These are phyloP conservation scores for Wallacemonas collosoma DNA, from an alignment of 208 protist genomes.

Conservation along the genomic window DNA sequence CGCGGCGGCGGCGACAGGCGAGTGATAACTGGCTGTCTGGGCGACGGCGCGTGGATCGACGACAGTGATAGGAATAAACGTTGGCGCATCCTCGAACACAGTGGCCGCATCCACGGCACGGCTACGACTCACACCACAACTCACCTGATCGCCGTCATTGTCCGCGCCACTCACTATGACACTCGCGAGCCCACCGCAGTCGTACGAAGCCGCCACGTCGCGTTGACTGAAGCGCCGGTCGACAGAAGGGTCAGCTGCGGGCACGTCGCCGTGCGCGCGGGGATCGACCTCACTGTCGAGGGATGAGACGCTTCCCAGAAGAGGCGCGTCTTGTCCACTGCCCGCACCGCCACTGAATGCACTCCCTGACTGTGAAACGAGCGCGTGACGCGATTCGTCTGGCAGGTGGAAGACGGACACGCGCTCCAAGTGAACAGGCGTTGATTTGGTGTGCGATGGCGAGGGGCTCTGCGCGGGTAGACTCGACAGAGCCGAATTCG, in stretches of 20 bases:
- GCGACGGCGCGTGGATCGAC: conserved; percentile 7
- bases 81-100: not conserved
- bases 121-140: not conserved
- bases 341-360: not conserved
- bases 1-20: not conserved
- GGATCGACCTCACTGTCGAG: conserved; percentile 1
- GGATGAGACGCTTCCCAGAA: conserved; percentile 7
- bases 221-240: conserved; percentile 8
- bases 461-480: not conserved
- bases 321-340: not conserved
- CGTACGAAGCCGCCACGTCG: conserved; percentile 10
- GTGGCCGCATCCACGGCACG: not conserved
- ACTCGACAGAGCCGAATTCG: not conserved
- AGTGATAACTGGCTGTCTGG: conserved; percentile 31
- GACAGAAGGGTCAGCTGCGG: not conserved
- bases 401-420: conserved; percentile 15
- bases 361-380: conserved; percentile 26
- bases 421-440: conserved; percentile 14
- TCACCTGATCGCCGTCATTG: not conserved
- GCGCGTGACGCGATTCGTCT: conserved; percentile 5
- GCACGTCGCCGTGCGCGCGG: not conserved
- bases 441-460: not conserved
- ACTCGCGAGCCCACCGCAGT: conserved; percentile 11
- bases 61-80: not conserved
- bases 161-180: conserved; percentile 12